Conservation (phyloP, 164 flowering plant genomes). For the Macadamia tetraphylla region DNA sequence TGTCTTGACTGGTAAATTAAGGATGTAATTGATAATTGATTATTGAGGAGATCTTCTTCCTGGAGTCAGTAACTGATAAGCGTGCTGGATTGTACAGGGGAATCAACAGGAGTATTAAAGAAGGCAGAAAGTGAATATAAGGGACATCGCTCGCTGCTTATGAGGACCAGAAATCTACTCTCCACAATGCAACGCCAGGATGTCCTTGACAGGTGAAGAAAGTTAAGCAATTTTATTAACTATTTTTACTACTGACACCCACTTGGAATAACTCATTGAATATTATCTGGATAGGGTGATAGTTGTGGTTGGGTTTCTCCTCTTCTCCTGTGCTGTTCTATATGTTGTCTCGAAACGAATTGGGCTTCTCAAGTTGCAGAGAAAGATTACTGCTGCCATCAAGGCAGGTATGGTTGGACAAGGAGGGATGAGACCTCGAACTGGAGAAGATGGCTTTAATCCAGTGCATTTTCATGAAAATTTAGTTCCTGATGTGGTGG, state of each 20-base stretch:
- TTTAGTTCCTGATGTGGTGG: slow-evolving; percentile 27
- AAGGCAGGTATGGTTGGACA: slow-evolving; percentile 52
- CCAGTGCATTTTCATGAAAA: slow-evolving; percentile 22
- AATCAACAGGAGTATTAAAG: not conserved
- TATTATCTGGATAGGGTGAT: slow-evolving; percentile 49
- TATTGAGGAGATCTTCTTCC: not conserved
- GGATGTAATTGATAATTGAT: not conserved
- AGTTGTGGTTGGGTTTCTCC: slow-evolving; percentile 47
- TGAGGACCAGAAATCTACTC: slow-evolving; percentile 75
- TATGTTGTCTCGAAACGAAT: slow-evolving; percentile 88
- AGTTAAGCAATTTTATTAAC: not conserved
- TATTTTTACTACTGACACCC: not conserved
- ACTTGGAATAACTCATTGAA: slow-evolving; percentile 2
- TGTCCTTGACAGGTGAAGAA: slow-evolving; percentile 65
- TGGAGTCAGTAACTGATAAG: not conserved
- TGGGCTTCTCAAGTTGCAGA: slow-evolving; percentile 72
- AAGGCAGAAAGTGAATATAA: not conserved
- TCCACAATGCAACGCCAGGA: slow-evolving; percentile 90
- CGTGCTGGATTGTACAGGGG: not conserved
- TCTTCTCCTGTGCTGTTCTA: slow-evolving; percentile 69
- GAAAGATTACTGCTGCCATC: slow-evolving; percentile 53
- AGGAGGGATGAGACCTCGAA: slow-evolving; percentile 23
- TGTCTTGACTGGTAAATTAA: not conserved
- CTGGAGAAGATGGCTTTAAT: slow-evolving; percentile 32
- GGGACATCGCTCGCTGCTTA: slow-evolving; percentile 28